Evolutionary conservation across 345 rosid species (phyloP).

Genomic region (Salix brachista): DNA sequence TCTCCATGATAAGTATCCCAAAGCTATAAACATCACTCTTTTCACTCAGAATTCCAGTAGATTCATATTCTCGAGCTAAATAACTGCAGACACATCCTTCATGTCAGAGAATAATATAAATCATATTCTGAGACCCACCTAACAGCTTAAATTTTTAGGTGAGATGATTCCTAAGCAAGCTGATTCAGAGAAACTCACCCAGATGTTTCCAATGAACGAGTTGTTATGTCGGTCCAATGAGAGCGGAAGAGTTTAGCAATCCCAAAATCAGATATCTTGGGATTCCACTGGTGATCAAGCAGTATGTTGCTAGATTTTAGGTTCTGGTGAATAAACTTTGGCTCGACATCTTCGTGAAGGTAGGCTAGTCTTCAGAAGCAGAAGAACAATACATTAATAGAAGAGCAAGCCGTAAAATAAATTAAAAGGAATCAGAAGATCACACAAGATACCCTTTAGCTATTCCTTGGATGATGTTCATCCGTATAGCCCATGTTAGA

Average conservation of each 20-base stretch:
- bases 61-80: slow-evolving; percentile 27
- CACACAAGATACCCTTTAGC: slow-evolving; percentile 59
- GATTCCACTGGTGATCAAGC: slow-evolving; percentile 72
- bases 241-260: slow-evolving; percentile 31
- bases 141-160: no score
- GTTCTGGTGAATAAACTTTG: slow-evolving; percentile 49
- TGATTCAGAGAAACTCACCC: slow-evolving; percentile 18
- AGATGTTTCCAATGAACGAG: slow-evolving; percentile 16
- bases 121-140: no score
- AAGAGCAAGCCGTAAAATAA: neutral
- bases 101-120: no score
- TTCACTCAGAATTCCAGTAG: slow-evolving; percentile 23
- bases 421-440: neutral
- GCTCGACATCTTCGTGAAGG: slow-evolving; percentile 69
- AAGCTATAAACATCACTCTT: slow-evolving; percentile 61
- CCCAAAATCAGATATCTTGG: slow-evolving; percentile 60
- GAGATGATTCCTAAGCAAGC: neutral
- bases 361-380: slow-evolving; percentile 56
- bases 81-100: slow-evolving; percentile 25
- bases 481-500: slow-evolving; percentile 51
- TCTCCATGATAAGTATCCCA: slow-evolving; percentile 70
- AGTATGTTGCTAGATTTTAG: slow-evolving; percentile 62
- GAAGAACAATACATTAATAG: neutral
- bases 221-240: slow-evolving; percentile 7
- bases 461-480: slow-evolving; percentile 62